Conservation (phyloP, 1,284 basidiomycete species). For the Phlebopus sp. region DNA sequence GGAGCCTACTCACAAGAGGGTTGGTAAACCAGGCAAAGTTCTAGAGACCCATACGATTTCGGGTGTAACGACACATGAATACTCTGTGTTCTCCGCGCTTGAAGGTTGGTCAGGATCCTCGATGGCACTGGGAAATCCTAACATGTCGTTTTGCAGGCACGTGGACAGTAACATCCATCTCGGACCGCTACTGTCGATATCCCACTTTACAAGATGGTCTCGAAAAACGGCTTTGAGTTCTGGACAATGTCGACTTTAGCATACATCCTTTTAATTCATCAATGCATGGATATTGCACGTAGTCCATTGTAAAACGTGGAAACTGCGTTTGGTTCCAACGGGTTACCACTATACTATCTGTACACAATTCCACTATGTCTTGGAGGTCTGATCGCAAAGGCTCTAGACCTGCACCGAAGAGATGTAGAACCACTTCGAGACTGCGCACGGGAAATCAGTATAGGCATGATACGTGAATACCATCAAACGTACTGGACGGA, state of each 20-base stretch:
- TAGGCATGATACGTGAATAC: background rate
- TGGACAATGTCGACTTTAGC: slow-evolving; percentile 10
- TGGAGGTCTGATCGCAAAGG: slow-evolving; percentile 1
- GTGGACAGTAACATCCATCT: slow-evolving; percentile 90
- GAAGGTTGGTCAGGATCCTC: slow-evolving; percentile 60
- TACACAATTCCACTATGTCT: background rate
- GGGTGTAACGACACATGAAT: slow-evolving; percentile 72
- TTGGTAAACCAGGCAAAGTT: slow-evolving; percentile 65
- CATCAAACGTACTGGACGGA: slow-evolving; percentile 66
- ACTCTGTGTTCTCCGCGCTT: slow-evolving; percentile 84
- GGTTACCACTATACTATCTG: no score
- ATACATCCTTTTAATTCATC: slow-evolving; percentile 30
- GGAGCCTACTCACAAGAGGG: slow-evolving; percentile 62
- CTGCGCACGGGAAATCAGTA: slow-evolving; percentile 45
- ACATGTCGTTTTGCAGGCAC: slow-evolving; percentile 53
- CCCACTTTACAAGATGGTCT: slow-evolving; percentile 47
- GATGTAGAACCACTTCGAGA: slow-evolving; percentile 90
- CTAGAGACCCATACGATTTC: slow-evolving; percentile 88
- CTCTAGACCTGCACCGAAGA: slow-evolving; percentile 74
- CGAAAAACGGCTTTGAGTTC: slow-evolving; percentile 29
- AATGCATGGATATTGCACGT: background rate
- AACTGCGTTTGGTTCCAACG: slow-evolving; percentile 2
- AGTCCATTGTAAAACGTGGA: background rate
- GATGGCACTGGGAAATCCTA: slow-evolving; percentile 2
- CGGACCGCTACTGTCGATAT: slow-evolving; percentile 82